Base-by-base conservation (phyloP, 192 early-diverging fungal genomes). In the Geranomyces michiganensis region DNA sequence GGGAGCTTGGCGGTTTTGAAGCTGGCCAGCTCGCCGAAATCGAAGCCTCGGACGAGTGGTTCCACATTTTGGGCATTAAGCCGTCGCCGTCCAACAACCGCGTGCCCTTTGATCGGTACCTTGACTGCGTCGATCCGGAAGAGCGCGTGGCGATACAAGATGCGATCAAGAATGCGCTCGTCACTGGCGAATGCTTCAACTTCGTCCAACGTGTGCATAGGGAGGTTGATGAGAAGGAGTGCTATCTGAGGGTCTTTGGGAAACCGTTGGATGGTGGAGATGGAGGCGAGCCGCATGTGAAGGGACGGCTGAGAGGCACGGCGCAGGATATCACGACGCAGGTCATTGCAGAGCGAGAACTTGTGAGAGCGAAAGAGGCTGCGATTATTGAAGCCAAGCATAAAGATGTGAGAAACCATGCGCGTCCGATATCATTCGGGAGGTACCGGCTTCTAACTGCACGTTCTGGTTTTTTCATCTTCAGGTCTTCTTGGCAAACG, bases 301-400 rank as follows among this genome's bases (percentile, higher is more conserved):
- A 41, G 10, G 36, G 36, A 41, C 36, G 36, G 36, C 10, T 41
- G 10, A 41, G 47, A 51, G 55, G 66, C 26, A 65, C 70, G 21
- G 70, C 70, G 43, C 71, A 73, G 60, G 71, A 73, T 36, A 73
- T 73, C 19, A 66, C 71, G 19, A 22, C 32, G 12, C 53, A 67
- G 26, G 64, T 73, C 29, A 3, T 19, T 0, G 17, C 15, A 7
- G 56, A 73, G 0, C 21, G 48, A 17, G 71, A 65, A 33, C 47
- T 73, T 48, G 44, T 33, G 1, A 12, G 45, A n/a, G 71, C 71
- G 32, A 73, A 73, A 55, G 71, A 73, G 27, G 55, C 19, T 24
- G 71, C 71, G 19, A 19, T 67, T 13, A 67, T 59, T 12, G 71
- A 73, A 48, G 36, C 36, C 3, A 41, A 41, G 36, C 36, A 41